These are phyloP conservation scores for Anethum foeniculum DNA, from an alignment of 140 eudicot species.

Conservation along the genomic window DNA sequence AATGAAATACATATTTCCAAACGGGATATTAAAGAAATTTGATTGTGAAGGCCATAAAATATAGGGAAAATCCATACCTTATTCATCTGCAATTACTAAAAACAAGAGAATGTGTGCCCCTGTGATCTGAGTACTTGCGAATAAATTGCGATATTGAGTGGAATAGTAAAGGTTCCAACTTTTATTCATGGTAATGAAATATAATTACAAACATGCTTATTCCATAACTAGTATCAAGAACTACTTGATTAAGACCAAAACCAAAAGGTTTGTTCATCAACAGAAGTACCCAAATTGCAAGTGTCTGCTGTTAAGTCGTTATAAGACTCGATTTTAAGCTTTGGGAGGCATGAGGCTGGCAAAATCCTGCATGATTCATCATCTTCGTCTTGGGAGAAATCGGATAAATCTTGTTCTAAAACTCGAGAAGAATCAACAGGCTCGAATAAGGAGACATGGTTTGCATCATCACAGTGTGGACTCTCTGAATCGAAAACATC, in stretches of 20 bases:
- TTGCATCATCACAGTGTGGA: slow-evolving; percentile 33
- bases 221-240: not conserved
- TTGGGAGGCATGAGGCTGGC: slow-evolving; percentile 37
- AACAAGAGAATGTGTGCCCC: not conserved
- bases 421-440: slow-evolving; percentile 57
- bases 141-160: not conserved
- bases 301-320: slow-evolving; percentile 37
- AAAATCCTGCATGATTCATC: slow-evolving; percentile 36
- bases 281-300: slow-evolving; percentile 35
- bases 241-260: slow-evolving; percentile 42
- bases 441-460: slow-evolving; percentile 47
- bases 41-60: not conserved
- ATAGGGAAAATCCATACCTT: not conserved
- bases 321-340: slow-evolving; percentile 44
- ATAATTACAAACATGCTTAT: slow-evolving; percentile 10
- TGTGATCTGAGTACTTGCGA: not conserved
- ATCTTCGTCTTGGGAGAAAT: slow-evolving; percentile 61
- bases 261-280: slow-evolving; percentile 65
- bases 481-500: slow-evolving; percentile 69
- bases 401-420: slow-evolving; percentile 41
- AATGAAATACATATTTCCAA: too few species aligned
- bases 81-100: not conserved
- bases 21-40: not conserved
- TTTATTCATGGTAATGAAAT: not conserved
- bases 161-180: not conserved